Evolutionary conservation across 352 stramenopile species (phyloP).

Genomic region (Phytophthora rubi): DNA sequence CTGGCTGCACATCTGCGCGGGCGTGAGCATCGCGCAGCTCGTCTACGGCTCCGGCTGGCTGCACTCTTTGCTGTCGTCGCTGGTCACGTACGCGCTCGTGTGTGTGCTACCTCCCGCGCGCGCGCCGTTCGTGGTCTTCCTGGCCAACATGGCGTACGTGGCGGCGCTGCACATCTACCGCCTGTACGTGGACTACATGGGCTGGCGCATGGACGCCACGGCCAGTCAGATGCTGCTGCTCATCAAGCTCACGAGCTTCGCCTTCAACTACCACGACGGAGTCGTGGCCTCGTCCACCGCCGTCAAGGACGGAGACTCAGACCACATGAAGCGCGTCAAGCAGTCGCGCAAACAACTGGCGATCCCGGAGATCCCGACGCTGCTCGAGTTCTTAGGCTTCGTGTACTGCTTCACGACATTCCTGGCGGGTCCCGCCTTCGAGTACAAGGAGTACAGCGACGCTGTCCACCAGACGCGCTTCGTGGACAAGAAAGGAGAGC

Average conservation of each 20-base stretch:
- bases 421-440: slow-evolving; percentile 94
- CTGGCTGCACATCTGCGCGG: slow-evolving; percentile 92
- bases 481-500: not conserved
- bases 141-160: slow-evolving; percentile 96
- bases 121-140: slow-evolving; percentile 88
- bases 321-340: slow-evolving; percentile 33
- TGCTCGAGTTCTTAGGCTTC: slow-evolving; percentile 97
- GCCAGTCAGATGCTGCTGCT: slow-evolving; percentile 93
- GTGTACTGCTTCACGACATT: slow-evolving; percentile 97
- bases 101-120: slow-evolving; percentile 39
- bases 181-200: slow-evolving; percentile 96
- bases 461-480: not conserved
- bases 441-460: slow-evolving; percentile 81
- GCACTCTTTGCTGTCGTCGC: slow-evolving; percentile 92
- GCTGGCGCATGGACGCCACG: slow-evolving; percentile 89
- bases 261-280: slow-evolving; percentile 98
- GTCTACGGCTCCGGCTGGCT: slow-evolving; percentile 94
- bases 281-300: slow-evolving; percentile 60
- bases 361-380: slow-evolving; percentile 83
- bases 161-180: slow-evolving; percentile 94
- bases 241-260: slow-evolving; percentile 98
- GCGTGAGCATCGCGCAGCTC: slow-evolving; percentile 94
- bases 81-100: slow-evolving; percentile 88
- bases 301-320: not conserved
- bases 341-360: slow-evolving; percentile 62